Conservation (phyloP, 2,329 filamentous ascomycete genomes). For the Lithohypha guttulata region DNA sequence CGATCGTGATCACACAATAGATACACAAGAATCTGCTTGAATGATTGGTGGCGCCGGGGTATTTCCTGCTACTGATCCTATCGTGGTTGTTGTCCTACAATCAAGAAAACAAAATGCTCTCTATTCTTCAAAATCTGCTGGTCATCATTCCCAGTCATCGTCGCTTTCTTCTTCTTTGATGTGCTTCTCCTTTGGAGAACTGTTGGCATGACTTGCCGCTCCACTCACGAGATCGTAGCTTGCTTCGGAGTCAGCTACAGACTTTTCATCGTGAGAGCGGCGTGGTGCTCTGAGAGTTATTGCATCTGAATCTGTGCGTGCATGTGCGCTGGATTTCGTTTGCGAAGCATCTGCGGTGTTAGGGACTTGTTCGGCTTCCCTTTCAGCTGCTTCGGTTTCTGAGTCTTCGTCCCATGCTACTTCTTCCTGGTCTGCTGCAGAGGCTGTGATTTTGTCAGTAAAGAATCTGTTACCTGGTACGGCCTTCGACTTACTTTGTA, state of each 20-base stretch:
- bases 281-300: constrained; percentile 51
- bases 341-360: constrained; percentile 20
- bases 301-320: constrained; percentile 24
- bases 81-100: too few species aligned
- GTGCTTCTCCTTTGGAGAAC: constrained; percentile 48
- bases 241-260: constrained; percentile 82
- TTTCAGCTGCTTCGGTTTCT: constrained; percentile 41
- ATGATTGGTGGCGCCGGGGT: too few species aligned
- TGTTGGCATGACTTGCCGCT: constrained; percentile 64
- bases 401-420: constrained; percentile 63
- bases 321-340: constrained; percentile 20
- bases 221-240: constrained; percentile 92
- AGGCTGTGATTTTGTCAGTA: constrained; percentile 30
- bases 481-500: constrained; percentile 64
- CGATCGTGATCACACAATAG: too few species aligned
- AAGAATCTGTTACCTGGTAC: not conserved
- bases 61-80: too few species aligned
- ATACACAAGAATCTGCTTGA: too few species aligned
- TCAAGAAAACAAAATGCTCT: too few species aligned
- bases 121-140: too few species aligned
- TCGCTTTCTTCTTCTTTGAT: constrained; percentile 43
- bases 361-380: constrained; percentile 28
- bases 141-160: constrained; percentile 31
- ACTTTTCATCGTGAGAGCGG: constrained; percentile 75
- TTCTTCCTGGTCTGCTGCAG: constrained; percentile 58